phyloP scores from a whole-genome alignment of 2,329 filamentous ascomycete genomes.

The Nannizziopsis arthrosporioides region DNA sequence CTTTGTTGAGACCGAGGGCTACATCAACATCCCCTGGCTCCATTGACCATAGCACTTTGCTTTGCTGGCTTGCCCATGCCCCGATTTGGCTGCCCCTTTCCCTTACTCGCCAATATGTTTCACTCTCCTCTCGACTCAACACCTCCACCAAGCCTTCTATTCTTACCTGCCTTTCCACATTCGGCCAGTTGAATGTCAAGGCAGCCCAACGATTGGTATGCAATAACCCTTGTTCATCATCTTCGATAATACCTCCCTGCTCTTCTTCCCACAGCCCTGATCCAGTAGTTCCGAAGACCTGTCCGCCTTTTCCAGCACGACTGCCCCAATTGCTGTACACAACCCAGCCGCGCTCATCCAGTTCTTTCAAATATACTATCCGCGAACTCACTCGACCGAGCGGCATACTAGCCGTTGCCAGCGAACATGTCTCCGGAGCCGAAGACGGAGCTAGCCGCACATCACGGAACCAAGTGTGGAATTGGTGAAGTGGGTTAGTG shows the following conservation, averaged over 20 bases:
- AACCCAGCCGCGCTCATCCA: constrained; percentile 72
- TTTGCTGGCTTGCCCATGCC: constrained; percentile 89
- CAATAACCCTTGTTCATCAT: constrained; percentile 15
- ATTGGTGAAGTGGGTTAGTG: constrained; percentile 61
- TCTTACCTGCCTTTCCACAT: constrained; percentile 76
- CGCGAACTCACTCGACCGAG: constrained; percentile 74
- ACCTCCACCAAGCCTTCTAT: constrained; percentile 68
- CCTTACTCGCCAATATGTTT: constrained; percentile 51
- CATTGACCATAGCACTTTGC: constrained; percentile 50
- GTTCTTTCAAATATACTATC: constrained; percentile 89
- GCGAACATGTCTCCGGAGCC: constrained; percentile 77
- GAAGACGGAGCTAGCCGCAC: constrained; percentile 51
- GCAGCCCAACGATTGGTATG: constrained; percentile 60
- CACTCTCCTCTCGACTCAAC: constrained; percentile 58
- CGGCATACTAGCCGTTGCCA: constrained; percentile 74
- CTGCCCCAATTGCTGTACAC: constrained; percentile 87
- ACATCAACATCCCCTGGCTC: constrained; percentile 20
- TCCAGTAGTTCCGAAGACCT: constrained; percentile 26
- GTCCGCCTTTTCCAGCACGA: constrained; percentile 40
- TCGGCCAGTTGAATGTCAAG: constrained; percentile 83
- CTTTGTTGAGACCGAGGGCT: constrained; percentile 15
- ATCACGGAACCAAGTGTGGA: constrained; percentile 76
- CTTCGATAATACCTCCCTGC: constrained; percentile 9
- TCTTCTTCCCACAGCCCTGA: constrained; percentile 13
- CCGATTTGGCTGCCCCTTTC: constrained; percentile 75